phyloP scores from a whole-genome alignment of 2,329 filamentous ascomycete species.

The Pseudopyricularia cyperi region DNA sequence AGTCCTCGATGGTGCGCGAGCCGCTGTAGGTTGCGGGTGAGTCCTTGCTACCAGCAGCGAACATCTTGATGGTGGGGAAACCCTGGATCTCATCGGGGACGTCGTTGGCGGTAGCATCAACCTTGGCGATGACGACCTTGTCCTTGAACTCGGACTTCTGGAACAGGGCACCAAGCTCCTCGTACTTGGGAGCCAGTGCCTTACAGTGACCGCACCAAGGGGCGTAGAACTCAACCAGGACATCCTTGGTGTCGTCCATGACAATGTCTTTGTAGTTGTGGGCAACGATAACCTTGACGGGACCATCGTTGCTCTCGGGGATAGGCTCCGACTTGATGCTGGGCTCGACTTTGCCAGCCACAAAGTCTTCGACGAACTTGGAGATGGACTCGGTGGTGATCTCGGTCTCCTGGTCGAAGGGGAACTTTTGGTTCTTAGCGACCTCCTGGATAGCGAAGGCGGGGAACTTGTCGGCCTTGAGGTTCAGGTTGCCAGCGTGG shows the following conservation, averaged over 20 bases:
- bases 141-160: conserved; percentile 65
- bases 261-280: conserved; percentile 89
- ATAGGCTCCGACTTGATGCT: conserved; percentile 98
- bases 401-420: conserved; percentile 73
- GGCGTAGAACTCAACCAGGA: conserved; percentile 95
- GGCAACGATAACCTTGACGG: conserved; percentile 80
- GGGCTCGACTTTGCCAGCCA: conserved; percentile 77
- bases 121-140: conserved; percentile 89
- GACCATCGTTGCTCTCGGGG: conserved; percentile 82
- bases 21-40: conserved; percentile 78
- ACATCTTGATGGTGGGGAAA: conserved; percentile 99
- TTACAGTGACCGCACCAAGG: conserved; percentile 99
- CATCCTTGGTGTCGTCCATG: conserved; percentile 89
- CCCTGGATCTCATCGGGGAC: conserved; percentile 93
- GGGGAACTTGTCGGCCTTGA: conserved; percentile 89
- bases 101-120: conserved; percentile 92
- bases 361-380: conserved; percentile 76
- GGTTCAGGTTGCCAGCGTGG: conserved; percentile 93
- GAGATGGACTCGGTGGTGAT: conserved; percentile 60
- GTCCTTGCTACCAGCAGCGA: conserved; percentile 78
- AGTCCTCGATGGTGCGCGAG: conserved; percentile 78
- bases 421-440: conserved; percentile 93
- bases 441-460: conserved; percentile 96
- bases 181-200: conserved; percentile 91
- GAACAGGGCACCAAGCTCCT: conserved; percentile 73